Evolutionary conservation across 306 rosid genomes (phyloP).

Genomic region (Erythrophleum fordii): DNA sequence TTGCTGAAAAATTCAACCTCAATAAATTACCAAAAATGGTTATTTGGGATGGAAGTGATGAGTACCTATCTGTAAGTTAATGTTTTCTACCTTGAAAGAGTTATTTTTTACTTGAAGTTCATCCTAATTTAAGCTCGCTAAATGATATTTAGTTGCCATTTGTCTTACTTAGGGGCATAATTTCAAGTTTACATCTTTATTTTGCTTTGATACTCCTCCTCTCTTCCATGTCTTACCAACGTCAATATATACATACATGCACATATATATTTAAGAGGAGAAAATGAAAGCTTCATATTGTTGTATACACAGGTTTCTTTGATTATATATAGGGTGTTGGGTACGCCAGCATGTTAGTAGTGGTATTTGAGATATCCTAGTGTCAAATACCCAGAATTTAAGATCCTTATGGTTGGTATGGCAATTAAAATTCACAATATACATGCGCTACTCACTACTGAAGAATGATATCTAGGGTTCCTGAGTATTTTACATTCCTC

Average conservation of each 20-base stretch:
- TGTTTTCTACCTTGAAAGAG: neutral
- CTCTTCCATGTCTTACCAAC: slow-evolving; percentile 9
- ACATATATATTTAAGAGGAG: slow-evolving; percentile 25
- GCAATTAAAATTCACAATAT: neutral
- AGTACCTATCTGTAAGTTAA: slow-evolving; percentile 72
- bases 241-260: neutral
- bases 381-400: slow-evolving; percentile 3
- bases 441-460: neutral
- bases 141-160: slow-evolving; percentile 21
- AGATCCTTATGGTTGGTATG: neutral
- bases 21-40: slow-evolving; percentile 79
- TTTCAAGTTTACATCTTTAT: neutral
- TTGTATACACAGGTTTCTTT: neutral
- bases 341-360: neutral
- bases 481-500: neutral
- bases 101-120: neutral
- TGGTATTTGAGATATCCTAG: neutral
- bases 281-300: neutral
- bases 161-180: slow-evolving; percentile 21
- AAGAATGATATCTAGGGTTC: neutral
- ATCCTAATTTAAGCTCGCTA: slow-evolving; percentile 29
- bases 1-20: slow-evolving; percentile 79
- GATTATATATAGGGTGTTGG: slow-evolving; percentile 2
- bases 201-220: neutral
- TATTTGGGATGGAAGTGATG: slow-evolving; percentile 82